phyloP scores from a whole-genome alignment of 805 yeast species.

The Ogataea ramenticola region DNA sequence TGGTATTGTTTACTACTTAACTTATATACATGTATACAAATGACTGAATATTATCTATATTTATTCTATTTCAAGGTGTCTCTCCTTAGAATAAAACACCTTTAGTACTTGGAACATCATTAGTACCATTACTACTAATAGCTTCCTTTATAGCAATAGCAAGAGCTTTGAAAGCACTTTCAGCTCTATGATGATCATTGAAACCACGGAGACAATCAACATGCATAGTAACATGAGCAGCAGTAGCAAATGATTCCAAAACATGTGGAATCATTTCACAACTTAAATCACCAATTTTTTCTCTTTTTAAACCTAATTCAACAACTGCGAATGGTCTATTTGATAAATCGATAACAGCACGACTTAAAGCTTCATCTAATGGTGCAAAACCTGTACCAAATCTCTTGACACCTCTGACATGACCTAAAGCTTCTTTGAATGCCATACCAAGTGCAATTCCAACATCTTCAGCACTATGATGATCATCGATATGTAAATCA shows the following conservation, averaged over 20 bases:
- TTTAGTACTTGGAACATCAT: slow-evolving; percentile 94
- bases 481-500: slow-evolving; percentile 94
- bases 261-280: slow-evolving; percentile 99
- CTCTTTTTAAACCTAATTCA: slow-evolving; percentile 85
- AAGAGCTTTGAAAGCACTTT: slow-evolving; percentile 91
- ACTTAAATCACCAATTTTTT: slow-evolving; percentile 84
- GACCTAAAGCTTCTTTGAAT: slow-evolving; percentile 84
- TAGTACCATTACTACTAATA: slow-evolving; percentile 68
- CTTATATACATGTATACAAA: too few relatives aligned
- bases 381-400: slow-evolving; percentile 95
- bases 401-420: slow-evolving; percentile 82
- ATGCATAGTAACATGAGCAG: slow-evolving; percentile 85
- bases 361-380: slow-evolving; percentile 87
- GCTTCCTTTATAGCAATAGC: slow-evolving; percentile 92
- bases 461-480: slow-evolving; percentile 93
- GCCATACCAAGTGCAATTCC: slow-evolving; percentile 89
- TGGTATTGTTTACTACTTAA: too few relatives aligned
- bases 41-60: too few relatives aligned
- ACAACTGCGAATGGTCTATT: slow-evolving; percentile 89
- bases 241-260: slow-evolving; percentile 86
- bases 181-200: slow-evolving; percentile 96
- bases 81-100: slow-evolving; percentile 83
- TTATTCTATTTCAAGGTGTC: too few relatives aligned
- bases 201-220: slow-evolving; percentile 91
- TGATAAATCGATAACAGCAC: slow-evolving; percentile 94